These are phyloP conservation scores for Penicillium paneum DNA, from an alignment of 2,329 filamentous ascomycete species.

Conservation along the genomic window DNA sequence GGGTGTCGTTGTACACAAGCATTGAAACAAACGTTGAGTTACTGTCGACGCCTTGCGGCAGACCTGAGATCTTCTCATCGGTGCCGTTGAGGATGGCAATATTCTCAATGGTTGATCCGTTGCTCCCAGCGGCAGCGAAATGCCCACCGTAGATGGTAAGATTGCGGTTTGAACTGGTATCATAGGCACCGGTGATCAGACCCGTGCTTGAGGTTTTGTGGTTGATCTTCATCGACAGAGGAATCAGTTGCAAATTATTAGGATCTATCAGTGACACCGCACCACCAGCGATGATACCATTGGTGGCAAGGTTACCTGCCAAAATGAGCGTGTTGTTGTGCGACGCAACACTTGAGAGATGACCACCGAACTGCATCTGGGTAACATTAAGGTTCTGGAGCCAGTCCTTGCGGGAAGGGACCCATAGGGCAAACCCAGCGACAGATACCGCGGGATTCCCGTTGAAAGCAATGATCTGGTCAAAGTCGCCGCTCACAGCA, in stretches of 20 bases:
- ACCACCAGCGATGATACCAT: slow-evolving; percentile 68
- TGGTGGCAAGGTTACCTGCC: slow-evolving; percentile 77
- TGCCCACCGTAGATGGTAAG: slow-evolving; percentile 85
- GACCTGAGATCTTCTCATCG: slow-evolving; percentile 66
- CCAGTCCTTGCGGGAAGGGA: slow-evolving; percentile 82
- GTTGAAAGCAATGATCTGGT: slow-evolving; percentile 64
- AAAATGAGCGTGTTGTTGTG: slow-evolving; percentile 62
- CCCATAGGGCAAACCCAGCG: slow-evolving; percentile 84
- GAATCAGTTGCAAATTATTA: slow-evolving; percentile 37
- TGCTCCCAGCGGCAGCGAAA: slow-evolving; percentile 67
- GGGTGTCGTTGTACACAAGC: slow-evolving; percentile 61
- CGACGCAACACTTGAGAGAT: slow-evolving; percentile 67
- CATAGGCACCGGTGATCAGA: slow-evolving; percentile 74
- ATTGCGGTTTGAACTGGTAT: slow-evolving; percentile 67
- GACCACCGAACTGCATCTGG: slow-evolving; percentile 66
- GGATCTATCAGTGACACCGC: slow-evolving; percentile 61
- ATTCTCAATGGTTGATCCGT: slow-evolving; percentile 73
- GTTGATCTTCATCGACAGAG: slow-evolving; percentile 51
- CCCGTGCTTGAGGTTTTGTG: slow-evolving; percentile 23
- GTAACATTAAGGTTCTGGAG: slow-evolving; percentile 70
- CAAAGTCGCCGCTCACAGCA: slow-evolving; percentile 77
- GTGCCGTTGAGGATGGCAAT: slow-evolving; percentile 76
- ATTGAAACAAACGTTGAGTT: slow-evolving; percentile 75
- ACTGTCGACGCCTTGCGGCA: slow-evolving; percentile 60
- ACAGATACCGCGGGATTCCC: slow-evolving; percentile 60